Base-by-base conservation (phyloP, 176 grass and related monocot species). In the Secale cereale region DNA sequence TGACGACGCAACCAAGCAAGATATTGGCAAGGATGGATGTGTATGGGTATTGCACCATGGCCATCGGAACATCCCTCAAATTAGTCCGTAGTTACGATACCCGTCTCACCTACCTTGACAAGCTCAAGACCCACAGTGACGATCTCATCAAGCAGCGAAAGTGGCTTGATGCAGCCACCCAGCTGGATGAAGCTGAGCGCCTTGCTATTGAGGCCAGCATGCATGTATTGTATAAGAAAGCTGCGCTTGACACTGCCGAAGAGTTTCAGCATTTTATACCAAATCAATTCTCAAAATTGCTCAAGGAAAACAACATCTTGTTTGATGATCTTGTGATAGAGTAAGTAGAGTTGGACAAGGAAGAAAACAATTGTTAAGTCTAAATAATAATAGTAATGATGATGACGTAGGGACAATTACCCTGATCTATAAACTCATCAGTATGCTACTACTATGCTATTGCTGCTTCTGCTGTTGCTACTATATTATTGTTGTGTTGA, bases 131-230 rank as follows among this genome's bases (percentile, higher is more conserved):
- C 68, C 68, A 41, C 6, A 41, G 22, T 71, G 68, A 71, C 13
- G 20, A 41, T 23, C 68, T 71, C 68, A 71, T 71, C 68, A 25
- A 26, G 2, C 36, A 71, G 36, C 68, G 41, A 41, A 71, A 41
- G 68, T 14, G 68, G 68, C 68, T 71, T 16, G 2, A 71, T 71
- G 3, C 22, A 71, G 33, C 36, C 68, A 40, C 35, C 20, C 67
- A 71, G n/a, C 68, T 7, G 22, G 25, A 7, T 8, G 68, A 71
- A 40, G 68, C 68, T 25, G 3, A 14, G 36, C 22, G 20, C 6
- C 68, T 71, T 71, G 68, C 68, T 71, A 3, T 71, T 71, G 68
- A 71, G 68, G 68, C 68, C 68, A 4, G 35, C 67, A 40, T n/a
- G n/a, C n/a, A n/a, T n/a, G n/a, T n/a, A n/a, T n/a, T 40, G 20